phyloP scores from a whole-genome alignment of 225 moss, liverwort and hornwort species.

The Marchantia paleacea region DNA sequence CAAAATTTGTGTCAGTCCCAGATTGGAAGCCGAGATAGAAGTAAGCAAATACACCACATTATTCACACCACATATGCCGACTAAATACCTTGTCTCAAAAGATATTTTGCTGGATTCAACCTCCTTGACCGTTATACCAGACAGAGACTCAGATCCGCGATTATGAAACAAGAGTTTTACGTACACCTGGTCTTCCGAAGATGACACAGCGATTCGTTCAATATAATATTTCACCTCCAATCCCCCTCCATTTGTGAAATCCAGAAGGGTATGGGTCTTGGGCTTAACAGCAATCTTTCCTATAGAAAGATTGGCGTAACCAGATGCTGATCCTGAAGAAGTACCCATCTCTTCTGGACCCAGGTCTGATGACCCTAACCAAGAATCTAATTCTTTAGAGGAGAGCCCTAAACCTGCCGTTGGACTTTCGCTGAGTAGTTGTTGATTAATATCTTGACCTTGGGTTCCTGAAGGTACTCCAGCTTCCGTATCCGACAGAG shows the following conservation, averaged over 20 bases:
- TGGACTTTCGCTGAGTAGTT: not conserved
- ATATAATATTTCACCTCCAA: conserved; percentile 74
- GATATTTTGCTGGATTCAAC: conserved; percentile 32
- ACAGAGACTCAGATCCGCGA: conserved; percentile 55
- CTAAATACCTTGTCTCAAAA: conserved; percentile 50
- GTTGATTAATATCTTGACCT: conserved; percentile 27
- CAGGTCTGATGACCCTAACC: conserved; percentile 70
- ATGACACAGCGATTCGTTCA: conserved; percentile 33
- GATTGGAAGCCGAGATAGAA: not conserved
- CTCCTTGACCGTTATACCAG: conserved; percentile 53
- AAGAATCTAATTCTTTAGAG: conserved; percentile 63
- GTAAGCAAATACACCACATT: not conserved
- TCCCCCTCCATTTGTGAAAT: conserved; percentile 90
- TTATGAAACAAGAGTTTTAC: conserved; percentile 65
- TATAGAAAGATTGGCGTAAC: conserved; percentile 65
- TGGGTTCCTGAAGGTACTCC: conserved; percentile 14
- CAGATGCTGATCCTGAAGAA: conserved; percentile 44
- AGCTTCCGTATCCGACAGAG: conserved; percentile 37
- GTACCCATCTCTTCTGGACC: conserved; percentile 31
- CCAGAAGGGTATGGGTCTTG: conserved; percentile 55
- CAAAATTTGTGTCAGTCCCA: not conserved
- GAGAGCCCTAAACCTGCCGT: conserved; percentile 40
- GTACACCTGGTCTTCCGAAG: conserved; percentile 41
- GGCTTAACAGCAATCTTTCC: conserved; percentile 48
- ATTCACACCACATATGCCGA: not conserved